Evolutionary conservation across 805 yeast species (phyloP).

Genomic region (Komagataella phaffii): DNA sequence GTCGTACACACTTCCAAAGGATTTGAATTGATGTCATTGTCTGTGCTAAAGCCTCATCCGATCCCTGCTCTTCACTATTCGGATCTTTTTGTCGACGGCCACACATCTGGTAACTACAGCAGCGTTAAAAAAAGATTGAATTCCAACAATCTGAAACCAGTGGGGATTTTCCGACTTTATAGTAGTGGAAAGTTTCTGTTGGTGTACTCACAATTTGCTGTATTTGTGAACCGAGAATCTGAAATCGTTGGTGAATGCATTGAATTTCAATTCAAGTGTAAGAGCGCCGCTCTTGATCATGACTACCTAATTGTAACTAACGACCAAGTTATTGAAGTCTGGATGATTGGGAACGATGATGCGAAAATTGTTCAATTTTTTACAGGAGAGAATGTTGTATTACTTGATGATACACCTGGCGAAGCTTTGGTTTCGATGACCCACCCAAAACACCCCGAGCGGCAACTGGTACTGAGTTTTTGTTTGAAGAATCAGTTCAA

Average conservation of each 20-base stretch:
- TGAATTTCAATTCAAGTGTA: constrained; percentile 27
- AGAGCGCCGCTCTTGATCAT: constrained; percentile 25
- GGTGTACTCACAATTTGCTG: constrained; percentile 60
- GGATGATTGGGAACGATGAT: constrained; percentile 37
- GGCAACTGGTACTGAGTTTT: constrained; percentile 43
- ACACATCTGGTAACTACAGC: constrained; percentile 7
- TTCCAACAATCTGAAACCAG: constrained; percentile 28
- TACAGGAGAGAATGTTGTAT: constrained; percentile 49
- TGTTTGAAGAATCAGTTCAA: constrained; percentile 4
- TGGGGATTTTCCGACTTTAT: constrained; percentile 50
- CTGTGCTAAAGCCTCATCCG: constrained; percentile 40
- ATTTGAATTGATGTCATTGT: constrained; percentile 49
- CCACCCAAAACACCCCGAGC: constrained; percentile 49
- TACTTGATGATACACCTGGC: constrained; percentile 20
- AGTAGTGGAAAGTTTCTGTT: constrained; percentile 31
- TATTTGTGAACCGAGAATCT: constrained; percentile 39
- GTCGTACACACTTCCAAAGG: constrained; percentile 58
- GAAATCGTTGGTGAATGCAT: constrained; percentile 25
- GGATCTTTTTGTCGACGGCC: constrained; percentile 1
- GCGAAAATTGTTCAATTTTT: constrained; percentile 51
- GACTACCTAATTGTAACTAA: constrained; percentile 41
- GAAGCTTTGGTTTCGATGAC: constrained; percentile 35
- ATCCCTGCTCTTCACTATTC: constrained; percentile 32
- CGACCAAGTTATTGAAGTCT: constrained; percentile 58
- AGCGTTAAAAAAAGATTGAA: constrained; percentile 24